Evolutionary conservation across 2,329 filamentous ascomycete species (phyloP), one percentile per base, ranked within the genome.

Genomic region (Magnaporthiopsis rhizophila): DNA sequence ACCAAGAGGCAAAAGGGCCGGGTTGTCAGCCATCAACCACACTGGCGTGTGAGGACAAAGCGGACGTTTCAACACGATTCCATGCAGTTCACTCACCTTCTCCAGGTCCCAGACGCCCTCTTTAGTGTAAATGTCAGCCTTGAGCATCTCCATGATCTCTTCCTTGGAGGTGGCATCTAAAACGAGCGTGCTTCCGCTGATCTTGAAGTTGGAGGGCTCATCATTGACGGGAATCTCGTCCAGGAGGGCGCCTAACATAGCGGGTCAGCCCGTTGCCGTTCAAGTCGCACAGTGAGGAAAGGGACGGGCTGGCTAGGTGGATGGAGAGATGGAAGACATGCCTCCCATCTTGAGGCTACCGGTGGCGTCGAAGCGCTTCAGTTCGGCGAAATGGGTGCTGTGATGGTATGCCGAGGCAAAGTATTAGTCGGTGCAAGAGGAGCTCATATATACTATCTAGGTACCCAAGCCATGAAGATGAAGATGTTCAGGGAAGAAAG

Each of bases 51-150:
- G 24, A 30, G n/a, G 21, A 21, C 3, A 21, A 61, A n/a, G 32
- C 32, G 8, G 36, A 11, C 15, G 4, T 34, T 24, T 24, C 1
- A 11, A 15, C 9, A 34, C 21, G 38, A 26, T n/a, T 56, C 3
- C 6, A 4, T 9, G 24, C 21, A 28, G 13, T 45, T 38, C 58
- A 72, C 74, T 71, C 67, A 85, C 85, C 70, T 89, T 89, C 50
- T 87, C 83, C 65, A 89, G 72, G 79, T 97, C 91, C 92, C 92
- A 97, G 11, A 96, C 92, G 0, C 87, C 90, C 58, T 76, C 81
- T 66, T 77, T 81, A 12, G 82, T 80, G 76, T 96, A 97, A 12
- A 92, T 79, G 77, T 97, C 92, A 61, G 84, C 81, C 74, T 83
- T 84, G 60, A 97, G 74, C 62, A 83, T 72, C 69, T 89, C 83